phyloP scores from a whole-genome alignment of 495 filamentous ascomycete species.

The Polyplosphaeria fusca region DNA sequence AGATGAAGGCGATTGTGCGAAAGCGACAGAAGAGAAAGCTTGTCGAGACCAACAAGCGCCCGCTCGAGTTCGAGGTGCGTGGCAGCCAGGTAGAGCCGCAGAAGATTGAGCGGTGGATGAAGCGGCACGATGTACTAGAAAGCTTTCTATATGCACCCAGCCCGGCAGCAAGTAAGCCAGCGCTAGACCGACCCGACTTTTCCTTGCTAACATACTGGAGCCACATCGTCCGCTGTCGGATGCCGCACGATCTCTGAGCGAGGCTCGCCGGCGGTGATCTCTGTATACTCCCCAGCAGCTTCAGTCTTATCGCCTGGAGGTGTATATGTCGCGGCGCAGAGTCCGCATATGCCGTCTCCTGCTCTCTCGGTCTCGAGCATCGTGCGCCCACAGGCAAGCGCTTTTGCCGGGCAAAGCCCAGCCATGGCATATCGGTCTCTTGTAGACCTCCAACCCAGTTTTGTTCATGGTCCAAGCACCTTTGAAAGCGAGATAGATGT shows the following conservation, averaged over 20 bases:
- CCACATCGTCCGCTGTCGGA: constrained; percentile 25
- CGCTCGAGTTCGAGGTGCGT: constrained; percentile 20
- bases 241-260: constrained; percentile 29
- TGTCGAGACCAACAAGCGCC: constrained; percentile 15
- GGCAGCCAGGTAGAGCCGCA: constrained; percentile 21
- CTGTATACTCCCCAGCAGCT: constrained; percentile 15
- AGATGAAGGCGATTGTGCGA: constrained; percentile 39
- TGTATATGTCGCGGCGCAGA: constrained; percentile 8
- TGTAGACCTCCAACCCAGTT: neutral
- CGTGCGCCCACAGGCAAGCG: constrained; percentile 19
- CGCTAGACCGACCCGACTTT: neutral
- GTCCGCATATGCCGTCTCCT: constrained; percentile 23
- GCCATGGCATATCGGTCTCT: constrained; percentile 19
- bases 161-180: constrained; percentile 23
- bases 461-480: neutral
- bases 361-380: constrained; percentile 29
- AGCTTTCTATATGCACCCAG: constrained; percentile 10
- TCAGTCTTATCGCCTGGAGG: constrained; percentile 9
- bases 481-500: constrained; percentile 9
- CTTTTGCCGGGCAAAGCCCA: constrained; percentile 30
- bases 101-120: constrained; percentile 34
- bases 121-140: constrained; percentile 20
- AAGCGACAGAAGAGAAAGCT: constrained; percentile 33
- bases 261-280: constrained; percentile 18
- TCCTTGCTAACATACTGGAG: constrained; percentile 15